These are phyloP conservation scores for Candida boleticola DNA, from an alignment of 805 yeast genomes.

Conservation along the genomic window DNA sequence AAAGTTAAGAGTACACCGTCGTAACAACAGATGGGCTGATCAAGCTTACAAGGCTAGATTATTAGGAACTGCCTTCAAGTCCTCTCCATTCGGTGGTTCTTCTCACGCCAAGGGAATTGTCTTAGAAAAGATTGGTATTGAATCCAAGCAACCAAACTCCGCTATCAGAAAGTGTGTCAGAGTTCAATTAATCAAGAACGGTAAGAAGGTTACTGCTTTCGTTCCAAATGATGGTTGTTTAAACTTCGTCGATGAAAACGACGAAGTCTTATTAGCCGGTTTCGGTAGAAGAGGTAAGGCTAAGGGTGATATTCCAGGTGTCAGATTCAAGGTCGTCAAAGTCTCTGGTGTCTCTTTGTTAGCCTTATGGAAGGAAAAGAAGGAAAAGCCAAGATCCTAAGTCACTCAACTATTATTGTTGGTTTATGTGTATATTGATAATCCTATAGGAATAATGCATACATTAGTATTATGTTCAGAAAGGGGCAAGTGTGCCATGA, in stretches of 20 bases:
- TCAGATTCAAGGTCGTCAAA: conserved; percentile 99
- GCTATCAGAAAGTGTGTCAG: conserved; percentile 99
- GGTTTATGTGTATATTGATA: conserved; percentile 20
- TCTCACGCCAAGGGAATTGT: conserved; percentile 99
- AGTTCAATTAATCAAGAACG: conserved; percentile 99
- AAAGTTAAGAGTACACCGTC: conserved; percentile 99
- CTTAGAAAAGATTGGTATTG: conserved; percentile 98
- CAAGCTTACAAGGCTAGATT: conserved; percentile 97
- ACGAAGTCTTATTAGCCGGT: conserved; percentile 99
- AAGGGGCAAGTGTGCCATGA: too few species aligned
- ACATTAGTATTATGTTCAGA: conserved; percentile 11
- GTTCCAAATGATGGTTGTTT: conserved; percentile 99
- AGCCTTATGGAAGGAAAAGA: conserved; percentile 99
- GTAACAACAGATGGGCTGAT: conserved; percentile 99
- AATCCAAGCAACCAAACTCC: conserved; percentile 99
- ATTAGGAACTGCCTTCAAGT: conserved; percentile 99
- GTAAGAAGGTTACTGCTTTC: conserved; percentile 99
- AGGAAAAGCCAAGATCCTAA: conserved; percentile 99
- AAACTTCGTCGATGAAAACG: conserved; percentile 99
- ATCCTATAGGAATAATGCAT: conserved; percentile 16
- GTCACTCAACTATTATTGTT: conserved; percentile 15
- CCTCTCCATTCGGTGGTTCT: conserved; percentile 99
- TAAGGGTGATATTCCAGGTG: conserved; percentile 99
- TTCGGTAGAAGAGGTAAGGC: conserved; percentile 99
- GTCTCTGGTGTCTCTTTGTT: conserved; percentile 99